Evolutionary conservation across 75 land plant species (phyloP).

Genomic region (Chamaecyparis obtusa): DNA sequence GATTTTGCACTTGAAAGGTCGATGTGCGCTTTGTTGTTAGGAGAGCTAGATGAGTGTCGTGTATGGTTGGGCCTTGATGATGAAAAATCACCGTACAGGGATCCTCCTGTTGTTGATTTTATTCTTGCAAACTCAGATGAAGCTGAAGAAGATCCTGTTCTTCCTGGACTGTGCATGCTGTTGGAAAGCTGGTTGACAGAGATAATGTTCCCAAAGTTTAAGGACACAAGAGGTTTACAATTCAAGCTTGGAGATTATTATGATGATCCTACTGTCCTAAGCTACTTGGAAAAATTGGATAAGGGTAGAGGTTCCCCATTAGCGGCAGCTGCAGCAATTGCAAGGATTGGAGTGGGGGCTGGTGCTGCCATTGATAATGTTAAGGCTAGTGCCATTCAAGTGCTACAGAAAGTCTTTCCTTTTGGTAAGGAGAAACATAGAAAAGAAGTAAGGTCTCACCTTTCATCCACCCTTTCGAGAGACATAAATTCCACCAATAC

Average conservation of each 20-base stretch:
- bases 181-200: conserved; percentile 90
- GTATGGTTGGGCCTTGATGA: conserved; percentile 80
- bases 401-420: conserved; percentile 83
- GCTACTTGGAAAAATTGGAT: conserved; percentile 73
- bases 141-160: conserved; percentile 56
- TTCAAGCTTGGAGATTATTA: conserved; percentile 83
- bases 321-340: conserved; percentile 93
- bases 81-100: conserved; percentile 66
- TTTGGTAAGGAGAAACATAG: conserved; percentile 13
- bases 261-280: conserved; percentile 82
- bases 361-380: conserved; percentile 78
- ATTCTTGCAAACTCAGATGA: conserved; percentile 62
- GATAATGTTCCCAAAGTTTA: conserved; percentile 82
- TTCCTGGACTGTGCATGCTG: conserved; percentile 86
- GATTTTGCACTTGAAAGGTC: conserved; percentile 83
- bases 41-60: conserved; percentile 82
- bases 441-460: neutral
- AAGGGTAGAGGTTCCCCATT: conserved; percentile 65
- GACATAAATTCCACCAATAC: neutral
- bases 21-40: conserved; percentile 76
- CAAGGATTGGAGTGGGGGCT: conserved; percentile 76
- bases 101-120: conserved; percentile 70
- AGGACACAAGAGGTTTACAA: conserved; percentile 63
- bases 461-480: neutral
- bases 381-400: conserved; percentile 64